A percentile compares a stretch with the other conserved stretches of the same genome.
These are phyloP conservation scores for Parasitella parasitica DNA, from an alignment of 371 early-diverging fungal species.

Conservation along the genomic window DNA sequence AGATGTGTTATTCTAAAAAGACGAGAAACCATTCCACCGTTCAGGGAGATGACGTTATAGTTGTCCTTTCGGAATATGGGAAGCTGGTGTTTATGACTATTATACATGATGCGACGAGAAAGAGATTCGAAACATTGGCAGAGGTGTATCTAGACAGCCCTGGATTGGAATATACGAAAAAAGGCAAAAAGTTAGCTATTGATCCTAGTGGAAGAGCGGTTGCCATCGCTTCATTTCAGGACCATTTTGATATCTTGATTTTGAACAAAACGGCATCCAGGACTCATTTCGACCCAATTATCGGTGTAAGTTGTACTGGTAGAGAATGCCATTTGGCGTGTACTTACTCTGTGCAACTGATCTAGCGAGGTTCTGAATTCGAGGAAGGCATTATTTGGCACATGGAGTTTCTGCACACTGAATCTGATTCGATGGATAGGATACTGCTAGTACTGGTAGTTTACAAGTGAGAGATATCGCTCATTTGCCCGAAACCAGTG, in stretches of 20 bases:
- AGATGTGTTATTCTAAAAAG: conserved; percentile 6
- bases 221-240: conserved; percentile 41
- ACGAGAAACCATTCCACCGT: conserved; percentile 28
- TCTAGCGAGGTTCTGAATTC: conserved; percentile 31
- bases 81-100: conserved; percentile 37
- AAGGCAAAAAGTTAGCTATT: conserved; percentile 34
- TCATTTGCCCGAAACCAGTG: too few relatives aligned
- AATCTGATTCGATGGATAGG: conserved; percentile 19
- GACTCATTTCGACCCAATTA: conserved; percentile 32
- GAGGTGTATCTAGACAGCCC: conserved; percentile 38
- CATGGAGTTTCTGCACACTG: conserved; percentile 46
- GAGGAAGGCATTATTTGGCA: conserved; percentile 52
- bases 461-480: conserved; percentile 41
- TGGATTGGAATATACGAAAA: conserved; percentile 36
- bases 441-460: conserved; percentile 32
- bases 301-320: conserved; percentile 27
- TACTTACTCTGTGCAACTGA: neutral
- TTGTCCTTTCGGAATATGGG: conserved; percentile 42
- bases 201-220: conserved; percentile 50
- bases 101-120: conserved; percentile 5
- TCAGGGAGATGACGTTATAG: conserved; percentile 34
- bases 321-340: too few relatives aligned
- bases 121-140: conserved; percentile 35
- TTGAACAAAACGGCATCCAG: conserved; percentile 28
- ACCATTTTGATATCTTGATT: conserved; percentile 41